phyloP scores from a whole-genome alignment of 192 early-diverging fungal genomes.

The Dimargaris cristalligena region DNA sequence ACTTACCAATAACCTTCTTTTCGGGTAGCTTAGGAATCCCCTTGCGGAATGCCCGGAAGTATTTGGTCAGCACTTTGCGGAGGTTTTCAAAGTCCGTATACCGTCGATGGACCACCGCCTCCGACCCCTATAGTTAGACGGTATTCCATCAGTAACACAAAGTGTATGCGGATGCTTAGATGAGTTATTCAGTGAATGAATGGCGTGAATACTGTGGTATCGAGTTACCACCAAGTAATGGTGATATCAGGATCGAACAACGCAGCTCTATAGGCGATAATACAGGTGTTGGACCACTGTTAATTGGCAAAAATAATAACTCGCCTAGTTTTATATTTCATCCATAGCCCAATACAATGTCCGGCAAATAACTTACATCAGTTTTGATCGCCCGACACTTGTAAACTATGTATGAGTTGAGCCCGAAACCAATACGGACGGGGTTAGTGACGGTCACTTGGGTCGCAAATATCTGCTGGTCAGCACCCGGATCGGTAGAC shows the following conservation, averaged over 20 bases:
- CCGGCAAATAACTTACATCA: slow-evolving; percentile 4
- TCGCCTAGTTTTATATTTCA: too few species aligned
- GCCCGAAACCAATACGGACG: slow-evolving; percentile 1
- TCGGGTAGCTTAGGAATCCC: slow-evolving; percentile 23
- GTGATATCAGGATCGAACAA: too few species aligned
- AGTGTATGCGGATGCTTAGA: slow-evolving; percentile 12
- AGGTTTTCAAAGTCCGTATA: slow-evolving; percentile 28
- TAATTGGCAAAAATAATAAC: too few species aligned
- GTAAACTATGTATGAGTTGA: slow-evolving; percentile 9
- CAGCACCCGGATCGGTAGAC: background rate
- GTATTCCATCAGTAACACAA: too few species aligned
- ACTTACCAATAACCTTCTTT: slow-evolving; percentile 28
- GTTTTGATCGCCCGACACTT: slow-evolving; percentile 5
- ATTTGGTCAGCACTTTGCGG: slow-evolving; percentile 19
- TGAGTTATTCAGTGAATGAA: background rate
- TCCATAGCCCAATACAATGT: background rate
- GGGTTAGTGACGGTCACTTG: slow-evolving; percentile 8
- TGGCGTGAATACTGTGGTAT: too few species aligned
- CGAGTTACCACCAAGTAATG: too few species aligned
- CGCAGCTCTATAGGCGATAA: too few species aligned
- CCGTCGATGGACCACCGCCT: slow-evolving; percentile 22
- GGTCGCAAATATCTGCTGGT: slow-evolving; percentile 6
- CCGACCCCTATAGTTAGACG: slow-evolving; percentile 27
- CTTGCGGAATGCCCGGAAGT: slow-evolving; percentile 21
- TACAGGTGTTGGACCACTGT: too few species aligned